Conservation (phyloP, 345 rosid species). For the Eucalyptus virginea region DNA sequence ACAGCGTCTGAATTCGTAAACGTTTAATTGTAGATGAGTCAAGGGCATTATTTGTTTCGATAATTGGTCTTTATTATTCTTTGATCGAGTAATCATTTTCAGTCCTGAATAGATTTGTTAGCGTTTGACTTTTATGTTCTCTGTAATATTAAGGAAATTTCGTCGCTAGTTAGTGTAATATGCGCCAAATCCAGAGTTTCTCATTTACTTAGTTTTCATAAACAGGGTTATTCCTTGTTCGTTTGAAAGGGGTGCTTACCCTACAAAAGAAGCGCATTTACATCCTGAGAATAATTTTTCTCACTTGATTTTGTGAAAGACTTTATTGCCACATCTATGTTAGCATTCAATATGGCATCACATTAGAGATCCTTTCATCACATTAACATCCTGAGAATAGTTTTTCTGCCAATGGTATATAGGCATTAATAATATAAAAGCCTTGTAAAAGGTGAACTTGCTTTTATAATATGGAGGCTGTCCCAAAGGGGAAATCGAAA, state of each 20-base stretch:
- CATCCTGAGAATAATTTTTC: no score
- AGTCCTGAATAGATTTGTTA: background rate
- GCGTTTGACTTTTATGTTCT: background rate
- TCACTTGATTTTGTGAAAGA: background rate
- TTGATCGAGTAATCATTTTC: background rate
- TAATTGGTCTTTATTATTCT: background rate
- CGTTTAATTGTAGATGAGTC: background rate
- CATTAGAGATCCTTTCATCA: background rate
- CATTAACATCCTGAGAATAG: background rate
- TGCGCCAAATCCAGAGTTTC: background rate
- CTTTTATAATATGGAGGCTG: background rate
- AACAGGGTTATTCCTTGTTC: background rate
- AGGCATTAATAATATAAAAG: background rate
- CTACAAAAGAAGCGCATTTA: no score
- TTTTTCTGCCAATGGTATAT: background rate
- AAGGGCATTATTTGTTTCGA: background rate
- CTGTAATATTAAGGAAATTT: background rate
- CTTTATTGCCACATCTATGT: background rate
- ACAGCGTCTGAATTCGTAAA: background rate
- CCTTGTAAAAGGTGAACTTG: background rate
- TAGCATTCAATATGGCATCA: background rate
- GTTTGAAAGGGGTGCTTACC: background rate
- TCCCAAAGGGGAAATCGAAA: background rate
- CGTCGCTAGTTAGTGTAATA: background rate
- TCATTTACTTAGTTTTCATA: background rate